Evolutionary conservation across 495 filamentous ascomycete species (phyloP).

Genomic region (Tetracladium marchalianum): DNA sequence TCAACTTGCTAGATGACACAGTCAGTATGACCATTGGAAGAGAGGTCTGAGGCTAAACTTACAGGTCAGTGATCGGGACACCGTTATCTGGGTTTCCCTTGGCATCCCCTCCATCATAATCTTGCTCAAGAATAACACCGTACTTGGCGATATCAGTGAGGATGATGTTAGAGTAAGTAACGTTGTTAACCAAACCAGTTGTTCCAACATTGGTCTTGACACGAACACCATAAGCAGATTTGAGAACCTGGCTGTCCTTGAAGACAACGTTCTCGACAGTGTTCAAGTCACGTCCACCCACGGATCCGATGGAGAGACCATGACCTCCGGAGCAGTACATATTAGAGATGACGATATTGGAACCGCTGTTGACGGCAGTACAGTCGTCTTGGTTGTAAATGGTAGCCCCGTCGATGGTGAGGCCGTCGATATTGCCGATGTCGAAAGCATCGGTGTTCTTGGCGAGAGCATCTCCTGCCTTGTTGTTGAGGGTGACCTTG

Average conservation of each 20-base stretch:
- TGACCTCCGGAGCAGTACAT: constrained; percentile 49
- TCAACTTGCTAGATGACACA: constrained; percentile 17
- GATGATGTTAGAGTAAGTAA: constrained; percentile 47
- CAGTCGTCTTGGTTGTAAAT: constrained; percentile 50
- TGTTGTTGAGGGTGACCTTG: constrained; percentile 48
- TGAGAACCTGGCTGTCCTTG: constrained; percentile 35
- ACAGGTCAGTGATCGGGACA: constrained; percentile 43
- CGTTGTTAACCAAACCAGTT: constrained; percentile 44
- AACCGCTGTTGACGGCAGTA: constrained; percentile 43
- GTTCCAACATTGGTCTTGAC: constrained; percentile 53
- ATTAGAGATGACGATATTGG: constrained; percentile 39
- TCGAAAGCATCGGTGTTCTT: constrained; percentile 65
- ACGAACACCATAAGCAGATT: constrained; percentile 47
- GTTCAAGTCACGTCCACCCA: constrained; percentile 52
- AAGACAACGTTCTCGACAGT: constrained; percentile 46
- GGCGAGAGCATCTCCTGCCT: constrained; percentile 40
- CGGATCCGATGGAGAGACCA: constrained; percentile 58
- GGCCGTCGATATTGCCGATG: constrained; percentile 33
- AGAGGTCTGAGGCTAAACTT: constrained; percentile 33
- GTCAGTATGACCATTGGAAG: constrained; percentile 32
- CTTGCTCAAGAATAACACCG: constrained; percentile 43
- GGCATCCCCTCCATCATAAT: constrained; percentile 42
- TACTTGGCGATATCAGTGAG: constrained; percentile 23
- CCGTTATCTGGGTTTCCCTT: constrained; percentile 45
- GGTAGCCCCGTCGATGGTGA: constrained; percentile 43